Base-by-base conservation (phyloP, 768 basidiomycete genomes). In the Macrolepiota dolichaula region DNA sequence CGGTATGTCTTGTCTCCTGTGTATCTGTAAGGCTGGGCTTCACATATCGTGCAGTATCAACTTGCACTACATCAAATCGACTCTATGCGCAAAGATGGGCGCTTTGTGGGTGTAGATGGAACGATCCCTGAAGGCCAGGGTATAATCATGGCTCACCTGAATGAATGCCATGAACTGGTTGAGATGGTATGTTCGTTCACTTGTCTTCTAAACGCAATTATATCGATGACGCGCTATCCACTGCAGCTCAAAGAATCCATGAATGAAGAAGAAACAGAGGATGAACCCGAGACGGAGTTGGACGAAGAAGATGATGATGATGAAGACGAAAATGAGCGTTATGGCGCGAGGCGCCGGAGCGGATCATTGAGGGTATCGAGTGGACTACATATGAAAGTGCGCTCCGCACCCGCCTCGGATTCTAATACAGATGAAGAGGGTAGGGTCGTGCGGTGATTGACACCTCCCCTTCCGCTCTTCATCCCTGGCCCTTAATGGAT, bases 51-150 rank as follows among this genome's bases (percentile, higher is more conserved):
- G 29, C 63, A 94, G 92, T 97, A 97, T 76, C 95, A 96, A 77
- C 82, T 96, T 15, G 95, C 94, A 10, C 78, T 96, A 50, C 91
- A 95, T 73, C 96, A 98, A 77, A 96, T 98, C 65, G 96, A 98
- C 72, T 89, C 88, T 0, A 78, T 97, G 78, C 83, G 96, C 49
- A 89, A 88, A 72, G 97, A 99, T 62, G 97, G 96, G 44, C 94
- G 92, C 69, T 98, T 98, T 68, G 76, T 95, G 25, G 92, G 93
- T 24, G 79, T 84, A 17, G 96, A 97, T 67, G 96, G 96, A 1
- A 78, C 81, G 27, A 85, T 98, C 65, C 96, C 96, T 1, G 96
- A 98, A 72, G 96, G 96, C 2, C 96, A 98, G 71, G 96, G 93
- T 13, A 94, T 96, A 66, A 83, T 98, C 56, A 94, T 94, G 81